These are phyloP conservation scores for Fusarium devonianum DNA, from an alignment of 2,329 filamentous ascomycete species.

Conservation along the genomic window DNA sequence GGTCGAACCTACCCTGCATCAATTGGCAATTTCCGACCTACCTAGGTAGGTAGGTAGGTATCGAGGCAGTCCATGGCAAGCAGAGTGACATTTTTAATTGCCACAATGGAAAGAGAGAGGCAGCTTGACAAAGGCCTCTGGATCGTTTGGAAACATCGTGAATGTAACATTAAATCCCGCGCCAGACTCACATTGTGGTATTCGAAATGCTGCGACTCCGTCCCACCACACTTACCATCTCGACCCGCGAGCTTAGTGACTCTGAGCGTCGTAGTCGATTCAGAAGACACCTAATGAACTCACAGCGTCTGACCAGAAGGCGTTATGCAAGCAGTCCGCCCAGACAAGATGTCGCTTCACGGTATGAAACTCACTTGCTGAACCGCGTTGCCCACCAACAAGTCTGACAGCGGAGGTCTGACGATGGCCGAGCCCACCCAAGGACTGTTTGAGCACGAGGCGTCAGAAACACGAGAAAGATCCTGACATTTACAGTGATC, in stretches of 20 bases:
- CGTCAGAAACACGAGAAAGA: neutral
- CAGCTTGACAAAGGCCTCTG: too few species aligned
- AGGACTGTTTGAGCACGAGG: neutral
- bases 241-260: slow-evolving; percentile 28
- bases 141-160: too few species aligned
- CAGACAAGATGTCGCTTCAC: neutral
- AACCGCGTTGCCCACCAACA: neutral
- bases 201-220: slow-evolving; percentile 33
- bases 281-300: slow-evolving; percentile 21
- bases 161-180: too few species aligned
- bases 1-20: too few species aligned
- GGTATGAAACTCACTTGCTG: slow-evolving; percentile 1
- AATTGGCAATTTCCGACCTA: too few species aligned
- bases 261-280: slow-evolving; percentile 33
- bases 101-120: too few species aligned
- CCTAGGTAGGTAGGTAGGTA: too few species aligned
- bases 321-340: neutral
- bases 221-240: slow-evolving; percentile 29
- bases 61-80: too few species aligned
- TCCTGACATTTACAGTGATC: neutral
- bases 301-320: neutral
- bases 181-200: too few species aligned
- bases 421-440: neutral
- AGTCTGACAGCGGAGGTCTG: neutral
- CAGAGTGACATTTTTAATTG: too few species aligned